These are phyloP conservation scores for Ophiostoma tasmaniense DNA, from an alignment of 2,329 filamentous ascomycete species.

Conservation along the genomic window DNA sequence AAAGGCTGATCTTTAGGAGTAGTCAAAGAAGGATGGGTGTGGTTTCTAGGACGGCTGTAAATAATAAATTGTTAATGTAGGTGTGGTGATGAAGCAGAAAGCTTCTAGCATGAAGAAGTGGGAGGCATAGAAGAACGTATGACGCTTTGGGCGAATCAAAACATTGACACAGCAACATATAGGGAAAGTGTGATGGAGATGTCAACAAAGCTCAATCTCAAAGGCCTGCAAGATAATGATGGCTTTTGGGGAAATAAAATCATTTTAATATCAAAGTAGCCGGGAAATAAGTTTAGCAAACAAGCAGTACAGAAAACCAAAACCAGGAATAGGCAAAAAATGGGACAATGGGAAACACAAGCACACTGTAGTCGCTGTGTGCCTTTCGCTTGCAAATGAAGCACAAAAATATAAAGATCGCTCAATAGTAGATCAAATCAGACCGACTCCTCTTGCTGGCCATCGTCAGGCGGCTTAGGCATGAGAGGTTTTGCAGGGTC, in stretches of 20 bases:
- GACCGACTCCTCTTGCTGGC: background rate
- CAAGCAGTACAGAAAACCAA: no score
- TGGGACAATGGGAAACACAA: no score
- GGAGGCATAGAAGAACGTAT: background rate
- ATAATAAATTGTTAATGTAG: background rate
- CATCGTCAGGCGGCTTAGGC: conserved; percentile 10
- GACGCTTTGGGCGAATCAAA: background rate
- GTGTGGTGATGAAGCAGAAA: background rate
- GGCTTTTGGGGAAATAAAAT: no score
- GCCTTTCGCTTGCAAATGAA: background rate
- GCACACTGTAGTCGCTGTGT: background rate
- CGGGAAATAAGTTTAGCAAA: no score
- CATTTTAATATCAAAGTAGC: no score
- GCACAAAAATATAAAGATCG: background rate
- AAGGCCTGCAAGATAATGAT: background rate
- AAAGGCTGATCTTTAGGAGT: background rate
- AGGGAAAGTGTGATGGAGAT: background rate
- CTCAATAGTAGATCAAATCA: background rate
- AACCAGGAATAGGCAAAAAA: no score
- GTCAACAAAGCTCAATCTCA: background rate
- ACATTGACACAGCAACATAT: background rate
- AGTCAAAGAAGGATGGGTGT: background rate
- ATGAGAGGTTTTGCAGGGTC: conserved; percentile 50
- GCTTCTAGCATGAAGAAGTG: background rate
- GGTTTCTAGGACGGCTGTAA: background rate